Conservation (phyloP, 306 rosid genomes). For the Dryas drummondii region DNA sequence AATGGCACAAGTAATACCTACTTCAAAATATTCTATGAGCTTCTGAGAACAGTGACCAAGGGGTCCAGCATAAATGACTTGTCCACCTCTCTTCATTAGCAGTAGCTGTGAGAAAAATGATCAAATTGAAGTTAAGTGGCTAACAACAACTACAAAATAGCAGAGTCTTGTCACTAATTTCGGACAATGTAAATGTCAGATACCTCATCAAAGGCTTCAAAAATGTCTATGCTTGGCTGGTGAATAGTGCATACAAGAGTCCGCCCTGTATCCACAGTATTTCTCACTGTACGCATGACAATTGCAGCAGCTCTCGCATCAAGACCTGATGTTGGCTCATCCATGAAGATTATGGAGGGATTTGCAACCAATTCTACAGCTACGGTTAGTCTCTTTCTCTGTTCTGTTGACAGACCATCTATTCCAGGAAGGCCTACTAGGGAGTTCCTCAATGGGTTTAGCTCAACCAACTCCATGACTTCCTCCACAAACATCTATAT, state of each 20-base stretch:
- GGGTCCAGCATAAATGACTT: constrained; percentile 32
- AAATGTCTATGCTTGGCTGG: constrained; percentile 36
- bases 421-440: constrained; percentile 37
- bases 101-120: constrained; percentile 18
- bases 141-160: neutral
- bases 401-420: constrained; percentile 36
- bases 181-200: neutral
- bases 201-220: constrained; percentile 39
- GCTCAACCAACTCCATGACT: constrained; percentile 36
- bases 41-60: constrained; percentile 28
- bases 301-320: constrained; percentile 37
- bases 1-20: neutral
- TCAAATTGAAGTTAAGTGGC: neutral
- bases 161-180: neutral
- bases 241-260: constrained; percentile 36
- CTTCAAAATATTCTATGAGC: constrained; percentile 32
- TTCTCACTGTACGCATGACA: constrained; percentile 34
- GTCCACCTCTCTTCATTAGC: constrained; percentile 36
- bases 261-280: constrained; percentile 28
- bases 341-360: constrained; percentile 34
- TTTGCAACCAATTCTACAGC: constrained; percentile 38
- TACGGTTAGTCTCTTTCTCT: constrained; percentile 33
- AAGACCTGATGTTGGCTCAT: constrained; percentile 36
- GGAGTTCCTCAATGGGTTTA: constrained; percentile 26
- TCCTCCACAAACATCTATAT: constrained; percentile 35